Percentiles rank a stretch among this genome's conserved stretches.
Evolutionary conservation across 2,329 filamentous ascomycete species (phyloP).

Genomic region (Cadophora malorum): DNA sequence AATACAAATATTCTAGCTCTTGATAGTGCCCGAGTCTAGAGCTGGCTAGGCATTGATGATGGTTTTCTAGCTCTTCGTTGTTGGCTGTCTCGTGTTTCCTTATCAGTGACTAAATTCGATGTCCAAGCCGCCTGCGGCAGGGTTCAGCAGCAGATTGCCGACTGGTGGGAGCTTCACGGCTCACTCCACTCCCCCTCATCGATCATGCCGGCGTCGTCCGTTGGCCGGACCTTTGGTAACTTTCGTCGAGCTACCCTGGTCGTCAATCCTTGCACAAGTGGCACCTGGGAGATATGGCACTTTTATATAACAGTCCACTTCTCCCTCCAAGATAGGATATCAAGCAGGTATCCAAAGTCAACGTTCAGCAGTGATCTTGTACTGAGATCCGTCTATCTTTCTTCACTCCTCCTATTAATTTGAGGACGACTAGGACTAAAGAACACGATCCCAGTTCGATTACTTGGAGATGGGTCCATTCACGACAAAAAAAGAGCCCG

Average conservation of each 20-base stretch:
- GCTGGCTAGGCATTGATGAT: background rate
- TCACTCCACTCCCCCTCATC: slow-evolving; percentile 31
- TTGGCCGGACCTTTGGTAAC: slow-evolving; percentile 31
- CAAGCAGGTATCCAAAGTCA: slow-evolving; percentile 21
- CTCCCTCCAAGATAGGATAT: slow-evolving; percentile 22
- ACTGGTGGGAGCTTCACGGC: slow-evolving; percentile 29
- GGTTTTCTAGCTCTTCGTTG: slow-evolving; percentile 10
- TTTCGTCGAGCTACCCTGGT: slow-evolving; percentile 30
- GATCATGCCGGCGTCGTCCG: slow-evolving; percentile 36
- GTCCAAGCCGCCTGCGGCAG: slow-evolving; percentile 21
- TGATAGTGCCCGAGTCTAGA: slow-evolving; percentile 18
- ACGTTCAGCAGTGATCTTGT: slow-evolving; percentile 13
- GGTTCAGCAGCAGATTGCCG: slow-evolving; percentile 11
- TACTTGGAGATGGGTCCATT: slow-evolving; percentile 29
- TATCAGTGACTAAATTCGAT: slow-evolving; percentile 36
- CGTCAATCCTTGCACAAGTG: slow-evolving; percentile 30
- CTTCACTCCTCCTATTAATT: background rate
- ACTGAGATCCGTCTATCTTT: background rate
- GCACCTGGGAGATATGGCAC: slow-evolving; percentile 24
- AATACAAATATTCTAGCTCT: slow-evolving; percentile 18
- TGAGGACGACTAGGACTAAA: background rate
- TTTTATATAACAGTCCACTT: slow-evolving; percentile 31
- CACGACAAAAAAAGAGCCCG: slow-evolving; percentile 32
- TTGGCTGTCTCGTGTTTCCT: slow-evolving; percentile 23
- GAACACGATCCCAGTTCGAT: slow-evolving; percentile 13